Evolutionary conservation across 2,329 filamentous ascomycete species (phyloP).

Genomic region (Penicillium corylophilum): DNA sequence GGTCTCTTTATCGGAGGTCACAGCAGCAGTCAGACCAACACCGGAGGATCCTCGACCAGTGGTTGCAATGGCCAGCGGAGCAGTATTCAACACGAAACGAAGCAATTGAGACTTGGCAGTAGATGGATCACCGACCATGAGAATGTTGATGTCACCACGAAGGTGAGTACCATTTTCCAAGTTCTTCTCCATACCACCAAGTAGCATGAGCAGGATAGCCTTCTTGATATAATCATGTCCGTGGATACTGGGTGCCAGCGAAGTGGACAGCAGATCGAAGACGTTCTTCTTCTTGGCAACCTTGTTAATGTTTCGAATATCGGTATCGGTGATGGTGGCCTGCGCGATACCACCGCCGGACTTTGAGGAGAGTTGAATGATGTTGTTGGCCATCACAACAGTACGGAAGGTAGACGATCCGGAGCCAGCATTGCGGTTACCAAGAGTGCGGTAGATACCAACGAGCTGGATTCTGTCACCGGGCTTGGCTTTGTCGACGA

Average conservation of each 20-base stretch:
- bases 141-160: slow-evolving; percentile 96
- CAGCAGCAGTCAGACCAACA: slow-evolving; percentile 94
- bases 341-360: slow-evolving; percentile 92
- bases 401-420: slow-evolving; percentile 95
- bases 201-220: slow-evolving; percentile 89
- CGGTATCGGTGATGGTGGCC: slow-evolving; percentile 88
- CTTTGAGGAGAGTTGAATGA: slow-evolving; percentile 92
- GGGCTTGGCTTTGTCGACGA: slow-evolving; percentile 92
- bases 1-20: slow-evolving; percentile 95
- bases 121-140: slow-evolving; percentile 98
- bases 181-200: slow-evolving; percentile 98
- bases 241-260: slow-evolving; percentile 92
- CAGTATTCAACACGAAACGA: slow-evolving; percentile 95
- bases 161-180: slow-evolving; percentile 96
- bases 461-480: slow-evolving; percentile 95
- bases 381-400: slow-evolving; percentile 87
- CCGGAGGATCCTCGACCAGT: slow-evolving; percentile 96
- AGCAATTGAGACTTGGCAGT: slow-evolving; percentile 98
- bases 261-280: slow-evolving; percentile 89
- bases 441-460: slow-evolving; percentile 91
- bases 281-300: slow-evolving; percentile 91
- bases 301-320: slow-evolving; percentile 98
- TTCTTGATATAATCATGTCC: slow-evolving; percentile 98
- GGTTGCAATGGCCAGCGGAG: slow-evolving; percentile 92
- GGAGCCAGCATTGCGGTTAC: slow-evolving; percentile 87